A percentile compares a stretch with the other conserved stretches of the same genome.
Conservation (phyloP, 176 grass and related monocot genomes). For the Olyra latifolia region DNA sequence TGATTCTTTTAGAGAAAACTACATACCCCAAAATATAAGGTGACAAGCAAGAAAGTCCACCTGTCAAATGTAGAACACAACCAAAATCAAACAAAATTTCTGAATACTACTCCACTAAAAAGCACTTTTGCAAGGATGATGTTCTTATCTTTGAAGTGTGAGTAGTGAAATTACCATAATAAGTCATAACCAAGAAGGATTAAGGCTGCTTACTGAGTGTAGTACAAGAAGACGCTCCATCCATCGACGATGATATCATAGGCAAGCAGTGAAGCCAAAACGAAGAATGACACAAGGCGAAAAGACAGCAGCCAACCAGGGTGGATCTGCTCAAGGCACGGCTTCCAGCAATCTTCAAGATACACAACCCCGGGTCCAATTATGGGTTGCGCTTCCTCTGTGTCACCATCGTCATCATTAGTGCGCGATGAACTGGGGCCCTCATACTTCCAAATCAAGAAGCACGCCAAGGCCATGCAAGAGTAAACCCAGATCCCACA, state of each 20-base stretch:
- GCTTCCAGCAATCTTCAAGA: conserved; percentile 66
- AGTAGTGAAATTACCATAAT: not conserved
- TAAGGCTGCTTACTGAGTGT: conserved; percentile 66
- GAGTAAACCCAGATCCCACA: conserved; percentile 53
- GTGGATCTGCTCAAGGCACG: conserved; percentile 62
- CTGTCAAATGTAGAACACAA: conserved; percentile 44
- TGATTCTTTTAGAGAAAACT: conserved; percentile 1
- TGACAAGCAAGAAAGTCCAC: conserved; percentile 88
- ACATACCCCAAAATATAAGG: conserved; percentile 87
- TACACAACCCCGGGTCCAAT: conserved; percentile 37
- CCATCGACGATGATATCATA: conserved; percentile 55
- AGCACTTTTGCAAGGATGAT: not conserved
- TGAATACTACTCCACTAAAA: not conserved
- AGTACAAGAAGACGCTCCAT: conserved; percentile 62
- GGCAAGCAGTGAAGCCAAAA: conserved; percentile 44
- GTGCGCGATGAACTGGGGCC: not conserved
- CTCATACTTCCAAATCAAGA: conserved; percentile 62
- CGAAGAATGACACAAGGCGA: conserved; percentile 51
- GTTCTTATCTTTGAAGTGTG: not conserved
- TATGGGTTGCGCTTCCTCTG: not conserved
- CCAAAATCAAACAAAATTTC: conserved; percentile 3
- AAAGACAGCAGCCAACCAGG: conserved; percentile 76
- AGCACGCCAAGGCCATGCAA: conserved; percentile 40
- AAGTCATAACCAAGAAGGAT: not conserved
- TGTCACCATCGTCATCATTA: not conserved